phyloP scores from a whole-genome alignment of 306 rosid species.

The Carpinus fangiana region DNA sequence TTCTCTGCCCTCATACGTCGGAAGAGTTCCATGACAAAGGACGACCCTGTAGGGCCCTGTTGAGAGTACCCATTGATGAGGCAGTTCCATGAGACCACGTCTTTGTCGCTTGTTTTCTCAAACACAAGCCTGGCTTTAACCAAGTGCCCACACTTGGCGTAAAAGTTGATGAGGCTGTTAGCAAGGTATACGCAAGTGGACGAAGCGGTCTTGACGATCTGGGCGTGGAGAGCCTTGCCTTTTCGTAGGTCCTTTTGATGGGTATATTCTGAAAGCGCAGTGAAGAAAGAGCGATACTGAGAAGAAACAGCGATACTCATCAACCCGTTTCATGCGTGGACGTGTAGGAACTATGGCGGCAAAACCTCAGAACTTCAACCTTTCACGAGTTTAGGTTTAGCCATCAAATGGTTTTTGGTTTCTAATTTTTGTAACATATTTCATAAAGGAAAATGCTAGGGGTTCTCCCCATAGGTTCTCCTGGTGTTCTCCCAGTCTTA shows the following conservation, averaged over 20 bases:
- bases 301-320: constrained; percentile 34
- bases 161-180: constrained; percentile 60
- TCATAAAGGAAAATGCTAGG: too few relatives aligned
- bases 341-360: background rate
- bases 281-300: constrained; percentile 31
- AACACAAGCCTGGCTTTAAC: constrained; percentile 49
- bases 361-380: background rate
- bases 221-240: constrained; percentile 63
- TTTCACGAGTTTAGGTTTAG: background rate
- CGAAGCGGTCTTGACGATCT: constrained; percentile 37
- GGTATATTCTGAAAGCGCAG: constrained; percentile 33
- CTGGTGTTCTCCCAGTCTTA: too few relatives aligned
- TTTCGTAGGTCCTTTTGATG: constrained; percentile 37
- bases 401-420: too few relatives aligned
- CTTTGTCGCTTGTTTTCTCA: constrained; percentile 39
- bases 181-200: constrained; percentile 41
- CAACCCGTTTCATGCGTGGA: constrained; percentile 15
- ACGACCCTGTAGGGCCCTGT: constrained; percentile 26
- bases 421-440: too few relatives aligned
- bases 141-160: constrained; percentile 54
- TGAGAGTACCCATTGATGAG: constrained; percentile 77
- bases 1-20: constrained; percentile 46
- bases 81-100: constrained; percentile 76
- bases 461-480: too few relatives aligned
- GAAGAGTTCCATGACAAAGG: constrained; percentile 51